Evolutionary conservation across 2,329 filamentous ascomycete genomes (phyloP).

Genomic region (Diaporthe ilicicola): DNA sequence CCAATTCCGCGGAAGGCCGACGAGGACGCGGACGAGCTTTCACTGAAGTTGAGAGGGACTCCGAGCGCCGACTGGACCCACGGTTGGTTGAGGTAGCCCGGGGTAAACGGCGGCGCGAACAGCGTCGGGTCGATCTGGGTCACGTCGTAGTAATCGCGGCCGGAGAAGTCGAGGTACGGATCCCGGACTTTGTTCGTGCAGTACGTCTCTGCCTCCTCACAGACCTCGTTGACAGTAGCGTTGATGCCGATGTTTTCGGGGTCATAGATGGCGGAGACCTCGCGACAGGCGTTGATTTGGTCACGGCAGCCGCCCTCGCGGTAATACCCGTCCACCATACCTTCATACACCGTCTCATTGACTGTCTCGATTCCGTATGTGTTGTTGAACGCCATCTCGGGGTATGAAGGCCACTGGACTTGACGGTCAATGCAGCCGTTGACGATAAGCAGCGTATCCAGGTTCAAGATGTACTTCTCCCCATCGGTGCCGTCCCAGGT

Average conservation of each 20-base stretch:
- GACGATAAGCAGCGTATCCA: slow-evolving; percentile 25
- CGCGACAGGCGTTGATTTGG: slow-evolving; percentile 30
- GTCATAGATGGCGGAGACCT: slow-evolving; percentile 29
- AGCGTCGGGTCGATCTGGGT: slow-evolving; percentile 54
- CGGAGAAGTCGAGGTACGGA: slow-evolving; percentile 14
- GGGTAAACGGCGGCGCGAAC: slow-evolving; percentile 59
- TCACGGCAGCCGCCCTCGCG: slow-evolving; percentile 28
- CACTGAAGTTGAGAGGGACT: slow-evolving; percentile 65
- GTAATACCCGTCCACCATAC: slow-evolving; percentile 39
- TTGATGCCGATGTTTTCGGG: slow-evolving; percentile 32
- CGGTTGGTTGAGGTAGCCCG: slow-evolving; percentile 59
- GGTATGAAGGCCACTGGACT: slow-evolving; percentile 8
- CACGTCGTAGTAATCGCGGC: slow-evolving; percentile 63
- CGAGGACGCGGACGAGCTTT: slow-evolving; percentile 48
- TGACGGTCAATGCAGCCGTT: slow-evolving; percentile 24
- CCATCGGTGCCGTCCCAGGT: slow-evolving; percentile 12
- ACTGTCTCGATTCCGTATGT: slow-evolving; percentile 63
- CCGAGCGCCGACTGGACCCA: slow-evolving; percentile 65
- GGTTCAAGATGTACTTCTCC: slow-evolving; percentile 11
- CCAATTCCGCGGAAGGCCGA: slow-evolving; percentile 48
- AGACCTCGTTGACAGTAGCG: slow-evolving; percentile 32
- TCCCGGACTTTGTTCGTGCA: slow-evolving; percentile 33
- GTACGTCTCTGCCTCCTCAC: slow-evolving; percentile 31
- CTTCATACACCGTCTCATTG: slow-evolving; percentile 55
- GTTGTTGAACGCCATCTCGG: slow-evolving; percentile 26